Conservation (phyloP, 2,329 filamentous ascomycete species). For the Gyromitra esculenta region DNA sequence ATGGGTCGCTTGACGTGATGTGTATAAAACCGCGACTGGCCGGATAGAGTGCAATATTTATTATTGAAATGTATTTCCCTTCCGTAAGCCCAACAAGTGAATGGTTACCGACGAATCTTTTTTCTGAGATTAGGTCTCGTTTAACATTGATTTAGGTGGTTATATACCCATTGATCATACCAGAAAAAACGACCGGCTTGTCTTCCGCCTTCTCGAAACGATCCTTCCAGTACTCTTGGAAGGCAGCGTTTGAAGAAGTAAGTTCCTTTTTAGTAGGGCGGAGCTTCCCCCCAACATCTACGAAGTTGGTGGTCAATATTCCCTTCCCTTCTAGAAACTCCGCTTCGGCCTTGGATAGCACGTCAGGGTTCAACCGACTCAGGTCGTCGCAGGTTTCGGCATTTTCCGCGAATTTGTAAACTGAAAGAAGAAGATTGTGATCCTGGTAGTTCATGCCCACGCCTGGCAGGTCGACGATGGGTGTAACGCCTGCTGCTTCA, state of each 20-base stretch:
- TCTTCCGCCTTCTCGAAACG: constrained; percentile 81
- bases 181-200: constrained; percentile 65
- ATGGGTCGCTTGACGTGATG: constrained; percentile 65
- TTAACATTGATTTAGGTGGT: not conserved
- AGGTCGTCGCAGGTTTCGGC: constrained; percentile 72
- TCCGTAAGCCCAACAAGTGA: constrained; percentile 59
- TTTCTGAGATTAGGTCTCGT: too few species aligned
- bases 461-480: constrained; percentile 66
- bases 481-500: constrained; percentile 66
- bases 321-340: constrained; percentile 76
- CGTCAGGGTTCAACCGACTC: constrained; percentile 66
- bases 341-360: constrained; percentile 64
- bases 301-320: constrained; percentile 77
- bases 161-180: constrained; percentile 61
- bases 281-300: constrained; percentile 82
- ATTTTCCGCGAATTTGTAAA: constrained; percentile 76
- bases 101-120: constrained; percentile 67
- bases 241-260: constrained; percentile 74
- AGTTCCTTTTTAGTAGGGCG: constrained; percentile 75
- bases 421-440: constrained; percentile 67
- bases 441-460: constrained; percentile 69
- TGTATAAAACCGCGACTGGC: constrained; percentile 71
- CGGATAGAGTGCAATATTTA: constrained; percentile 69
- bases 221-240: constrained; percentile 78
- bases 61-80: constrained; percentile 67